Evolutionary conservation across 768 basidiomycete species (phyloP).

Genomic region (Xanthoconium stramineum): DNA sequence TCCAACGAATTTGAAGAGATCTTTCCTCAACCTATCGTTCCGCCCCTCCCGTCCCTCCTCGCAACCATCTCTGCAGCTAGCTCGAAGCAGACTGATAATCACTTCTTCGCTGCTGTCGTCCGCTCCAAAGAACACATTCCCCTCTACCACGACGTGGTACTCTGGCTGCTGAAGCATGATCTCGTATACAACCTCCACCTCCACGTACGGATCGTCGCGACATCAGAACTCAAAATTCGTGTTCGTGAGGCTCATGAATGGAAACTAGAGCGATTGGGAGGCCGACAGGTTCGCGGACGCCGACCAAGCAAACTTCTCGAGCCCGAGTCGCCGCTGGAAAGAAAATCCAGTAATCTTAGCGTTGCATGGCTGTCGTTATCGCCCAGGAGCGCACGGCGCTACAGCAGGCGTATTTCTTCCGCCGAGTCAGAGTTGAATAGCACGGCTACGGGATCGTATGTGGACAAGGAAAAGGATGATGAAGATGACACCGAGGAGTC

Average conservation of each 20-base stretch:
- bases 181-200: constrained; percentile 83
- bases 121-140: constrained; percentile 62
- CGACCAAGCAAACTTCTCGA: constrained; percentile 18
- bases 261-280: constrained; percentile 29
- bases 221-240: constrained; percentile 66
- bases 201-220: constrained; percentile 79
- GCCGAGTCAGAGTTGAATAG: constrained; percentile 44
- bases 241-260: constrained; percentile 50
- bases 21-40: constrained; percentile 61
- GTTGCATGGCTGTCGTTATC: constrained; percentile 53
- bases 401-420: constrained; percentile 45
- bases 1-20: constrained; percentile 55
- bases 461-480: constrained; percentile 32
- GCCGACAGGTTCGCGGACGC: constrained; percentile 20
- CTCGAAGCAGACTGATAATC: constrained; percentile 60
- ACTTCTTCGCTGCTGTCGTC: constrained; percentile 81
- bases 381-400: constrained; percentile 48
- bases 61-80: constrained; percentile 68
- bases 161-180: constrained; percentile 90
- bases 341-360: constrained; percentile 13
- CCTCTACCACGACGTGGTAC: constrained; percentile 75
- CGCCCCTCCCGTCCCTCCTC: constrained; percentile 70
- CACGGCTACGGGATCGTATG: constrained; percentile 32
- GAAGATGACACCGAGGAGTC: constrained; percentile 39
- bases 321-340: constrained; percentile 18